Evolutionary conservation across 1,284 basidiomycete genomes (phyloP), one percentile per base, ranked within the genome.

Genomic region (Boletus putidus): DNA sequence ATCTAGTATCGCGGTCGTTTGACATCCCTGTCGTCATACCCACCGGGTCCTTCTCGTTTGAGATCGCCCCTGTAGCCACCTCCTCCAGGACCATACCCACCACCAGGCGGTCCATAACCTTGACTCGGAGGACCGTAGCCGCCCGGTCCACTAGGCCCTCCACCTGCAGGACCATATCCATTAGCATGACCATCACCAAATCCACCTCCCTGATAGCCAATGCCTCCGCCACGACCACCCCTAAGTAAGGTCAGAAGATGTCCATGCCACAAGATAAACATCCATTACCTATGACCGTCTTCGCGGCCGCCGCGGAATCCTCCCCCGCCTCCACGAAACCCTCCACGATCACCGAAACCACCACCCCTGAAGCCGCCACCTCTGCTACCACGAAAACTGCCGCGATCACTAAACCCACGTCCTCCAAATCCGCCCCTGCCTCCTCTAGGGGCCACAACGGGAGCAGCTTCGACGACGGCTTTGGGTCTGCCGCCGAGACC

Each of bases 401-500:
- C 73, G 35, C 79, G 76, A 31, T 82, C 82, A 23, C 79, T 73
- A 55, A 77, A 77, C 6, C 79, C 76, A 46, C 77, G 70, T 55
- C 80, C 79, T 23, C 78, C 66, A 12, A 78, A 76, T 27, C 82
- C 80, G 10, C 82, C 79, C 49, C 79, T 64, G 7, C 53, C 62
- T 33, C 69, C 65, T 51, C 73, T 63, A 29, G 66, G 53, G 8
- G 64, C 57, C 10, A 75, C 66, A 48, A 79, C 64, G 14, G 75
- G 71, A 16, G 76, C 76, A 11, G 83, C 77, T 60, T 87, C 86
- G 10, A 87, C 86, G 10, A 87, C 83, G 6, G 91, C 90, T 75
- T 97, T 97, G n/a, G 93, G 91, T 53, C 92, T 82, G 16, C 96
- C 97, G 23, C 97, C 97, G 27, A 99, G 82, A 1, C 97, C 97